Evolutionary conservation across 345 rosid genomes (phyloP).

Genomic region (Eucalyptus curtisii): DNA sequence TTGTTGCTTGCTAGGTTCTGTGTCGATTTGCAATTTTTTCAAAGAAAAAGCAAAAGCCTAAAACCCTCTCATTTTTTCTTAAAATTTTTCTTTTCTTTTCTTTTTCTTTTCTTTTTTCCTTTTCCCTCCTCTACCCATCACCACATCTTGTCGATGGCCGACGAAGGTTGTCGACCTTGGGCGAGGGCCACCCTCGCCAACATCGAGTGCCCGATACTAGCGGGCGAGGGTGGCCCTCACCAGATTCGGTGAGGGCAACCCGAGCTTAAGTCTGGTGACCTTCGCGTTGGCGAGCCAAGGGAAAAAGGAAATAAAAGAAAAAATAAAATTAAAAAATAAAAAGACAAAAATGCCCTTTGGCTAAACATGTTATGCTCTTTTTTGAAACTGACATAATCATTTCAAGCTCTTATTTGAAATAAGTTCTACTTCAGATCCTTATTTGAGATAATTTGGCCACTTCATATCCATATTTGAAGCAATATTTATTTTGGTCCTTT

Average conservation of each 20-base stretch:
- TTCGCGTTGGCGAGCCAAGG: rapidly evolving
- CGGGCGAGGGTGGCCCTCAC: too few species aligned
- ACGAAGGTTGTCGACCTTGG: rapidly evolving
- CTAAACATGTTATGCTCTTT: too few species aligned
- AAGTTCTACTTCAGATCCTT: rapidly evolving
- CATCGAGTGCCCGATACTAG: rapidly evolving
- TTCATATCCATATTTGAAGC: too few species aligned
- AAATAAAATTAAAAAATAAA: too few species aligned
- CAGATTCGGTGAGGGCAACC: rapidly evolving
- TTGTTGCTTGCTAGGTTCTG: too few species aligned
- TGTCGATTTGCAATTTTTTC: too few species aligned
- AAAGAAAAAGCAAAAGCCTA: rapidly evolving
- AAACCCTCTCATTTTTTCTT: rapidly evolving
- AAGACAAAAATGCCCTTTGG: rapidly evolving
- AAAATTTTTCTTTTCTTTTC: rapidly evolving
- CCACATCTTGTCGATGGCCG: too few species aligned
- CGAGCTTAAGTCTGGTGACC: too few species aligned
- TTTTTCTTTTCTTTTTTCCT: rapidly evolving
- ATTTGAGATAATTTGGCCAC: too few species aligned
- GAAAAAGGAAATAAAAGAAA: too few species aligned
- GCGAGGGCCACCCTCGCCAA: too few species aligned
- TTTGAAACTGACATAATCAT: rapidly evolving
- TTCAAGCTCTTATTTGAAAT: rapidly evolving
- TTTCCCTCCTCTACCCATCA: rapidly evolving
- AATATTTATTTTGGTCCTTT: too few species aligned